Evolutionary conservation across 1,284 basidiomycete genomes (phyloP).

Genomic region (Apiotrichum sp.): DNA sequence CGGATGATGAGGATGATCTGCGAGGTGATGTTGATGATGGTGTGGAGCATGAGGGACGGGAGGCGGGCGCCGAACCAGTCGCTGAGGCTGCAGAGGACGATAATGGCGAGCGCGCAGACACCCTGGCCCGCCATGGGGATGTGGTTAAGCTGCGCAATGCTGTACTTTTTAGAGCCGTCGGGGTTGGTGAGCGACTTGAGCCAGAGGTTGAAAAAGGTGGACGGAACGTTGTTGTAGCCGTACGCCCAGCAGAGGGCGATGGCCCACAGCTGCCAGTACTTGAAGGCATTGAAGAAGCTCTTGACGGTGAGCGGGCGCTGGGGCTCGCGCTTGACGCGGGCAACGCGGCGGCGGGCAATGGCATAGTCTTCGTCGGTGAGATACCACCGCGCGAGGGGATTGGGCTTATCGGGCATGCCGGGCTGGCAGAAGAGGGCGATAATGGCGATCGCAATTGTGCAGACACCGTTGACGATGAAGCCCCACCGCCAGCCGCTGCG

Average conservation of each 20-base stretch:
- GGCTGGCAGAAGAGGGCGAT: slow-evolving; percentile 42
- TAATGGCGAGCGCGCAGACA: slow-evolving; percentile 1
- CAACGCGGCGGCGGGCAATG: slow-evolving; percentile 15
- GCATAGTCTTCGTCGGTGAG: slow-evolving; percentile 16
- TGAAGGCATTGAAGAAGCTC: slow-evolving; percentile 12
- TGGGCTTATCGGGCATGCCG: slow-evolving; percentile 34
- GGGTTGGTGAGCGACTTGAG: slow-evolving; percentile 23
- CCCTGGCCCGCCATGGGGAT: slow-evolving; percentile 12
- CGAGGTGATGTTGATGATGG: slow-evolving; percentile 9
- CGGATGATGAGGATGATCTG: slow-evolving; percentile 11
- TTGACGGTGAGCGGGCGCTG: slow-evolving; percentile 15
- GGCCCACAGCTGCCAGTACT: slow-evolving; percentile 13
- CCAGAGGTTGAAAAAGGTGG: slow-evolving; percentile 29
- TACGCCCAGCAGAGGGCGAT: slow-evolving; percentile 16
- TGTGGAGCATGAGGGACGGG: slow-evolving; percentile 7
- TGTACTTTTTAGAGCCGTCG: slow-evolving; percentile 17
- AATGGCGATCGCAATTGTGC: slow-evolving; percentile 13
- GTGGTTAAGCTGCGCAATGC: slow-evolving; percentile 10
- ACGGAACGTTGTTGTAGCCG: slow-evolving; percentile 12
- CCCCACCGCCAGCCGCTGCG: slow-evolving; percentile 46
- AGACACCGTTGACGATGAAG: slow-evolving; percentile 23
- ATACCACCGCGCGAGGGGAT: slow-evolving; percentile 21
- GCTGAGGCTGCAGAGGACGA: slow-evolving; percentile 4
- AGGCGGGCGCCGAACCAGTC: slow-evolving; percentile 12
- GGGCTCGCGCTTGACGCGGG: slow-evolving; percentile 14